Percentiles rank a stretch among this genome's conserved stretches.
Conservation (phyloP, 2,329 filamentous ascomycete species). For the Bipolaris cookei region DNA sequence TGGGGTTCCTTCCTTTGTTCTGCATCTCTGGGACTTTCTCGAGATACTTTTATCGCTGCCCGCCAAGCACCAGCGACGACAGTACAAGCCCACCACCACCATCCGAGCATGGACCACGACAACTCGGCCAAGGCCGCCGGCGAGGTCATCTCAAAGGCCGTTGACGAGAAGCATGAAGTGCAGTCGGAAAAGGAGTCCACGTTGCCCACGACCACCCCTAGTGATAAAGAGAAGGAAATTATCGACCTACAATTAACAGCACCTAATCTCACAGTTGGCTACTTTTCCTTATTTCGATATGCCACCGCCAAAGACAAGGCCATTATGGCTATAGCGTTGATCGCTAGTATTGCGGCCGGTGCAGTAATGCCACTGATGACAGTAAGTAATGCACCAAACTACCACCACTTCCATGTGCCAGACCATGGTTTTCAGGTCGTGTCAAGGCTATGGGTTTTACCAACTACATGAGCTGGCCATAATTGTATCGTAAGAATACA, state of each 20-base stretch:
- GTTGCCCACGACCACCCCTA: conserved; percentile 34
- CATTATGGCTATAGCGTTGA: conserved; percentile 59
- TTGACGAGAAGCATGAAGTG: conserved; percentile 35
- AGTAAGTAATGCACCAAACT: conserved; percentile 22
- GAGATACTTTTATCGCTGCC: conserved; percentile 3
- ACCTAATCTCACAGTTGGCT: conserved; percentile 52
- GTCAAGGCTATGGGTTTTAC: neutral
- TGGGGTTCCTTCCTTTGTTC: conserved; percentile 4
- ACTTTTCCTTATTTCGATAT: conserved; percentile 56
- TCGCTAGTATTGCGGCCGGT: conserved; percentile 74
- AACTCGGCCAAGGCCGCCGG: conserved; percentile 20
- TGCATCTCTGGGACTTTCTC: conserved; percentile 3
- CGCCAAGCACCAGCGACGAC: conserved; percentile 9
- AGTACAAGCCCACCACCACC: conserved; percentile 15
- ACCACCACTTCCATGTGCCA: too few species aligned
- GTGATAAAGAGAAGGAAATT: conserved; percentile 43
- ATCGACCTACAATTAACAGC: conserved; percentile 51
- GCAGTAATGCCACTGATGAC: conserved; percentile 79
- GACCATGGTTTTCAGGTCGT: too few species aligned
- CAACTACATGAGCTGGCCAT: neutral
- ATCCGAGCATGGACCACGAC: conserved; percentile 23
- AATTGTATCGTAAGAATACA: neutral
- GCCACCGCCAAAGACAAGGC: conserved; percentile 50
- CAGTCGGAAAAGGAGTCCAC: conserved; percentile 28
- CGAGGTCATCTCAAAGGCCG: conserved; percentile 23